A percentile compares a stretch with the other conserved stretches of the same genome.
phyloP scores from a whole-genome alignment of 371 early-diverging fungal genomes.

The Mucor ambiguus region DNA sequence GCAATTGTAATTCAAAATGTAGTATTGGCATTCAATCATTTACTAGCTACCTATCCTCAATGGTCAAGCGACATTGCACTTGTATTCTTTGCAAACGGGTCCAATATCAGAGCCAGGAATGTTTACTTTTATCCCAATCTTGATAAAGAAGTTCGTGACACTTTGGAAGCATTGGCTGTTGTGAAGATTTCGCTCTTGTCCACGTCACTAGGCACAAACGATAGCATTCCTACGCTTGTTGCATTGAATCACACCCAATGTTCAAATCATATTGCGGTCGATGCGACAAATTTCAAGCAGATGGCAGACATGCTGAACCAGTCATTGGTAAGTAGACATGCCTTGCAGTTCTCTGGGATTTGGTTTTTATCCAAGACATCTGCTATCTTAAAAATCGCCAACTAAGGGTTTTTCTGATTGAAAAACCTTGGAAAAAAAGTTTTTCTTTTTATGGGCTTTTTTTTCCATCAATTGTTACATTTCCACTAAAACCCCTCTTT shows the following conservation, averaged over 20 bases:
- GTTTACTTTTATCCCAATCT: conserved; percentile 8
- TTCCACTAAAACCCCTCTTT: not conserved
- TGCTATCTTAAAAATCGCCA: conserved; percentile 6
- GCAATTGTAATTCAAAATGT: not conserved
- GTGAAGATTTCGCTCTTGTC: not conserved
- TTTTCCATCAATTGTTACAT: conserved; percentile 5
- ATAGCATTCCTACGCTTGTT: conserved; percentile 3
- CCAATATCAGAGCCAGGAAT: not conserved
- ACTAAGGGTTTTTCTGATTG: not conserved
- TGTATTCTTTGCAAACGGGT: not conserved
- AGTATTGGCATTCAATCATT: not conserved
- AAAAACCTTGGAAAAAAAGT: conserved; percentile 10
- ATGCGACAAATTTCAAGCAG: not conserved
- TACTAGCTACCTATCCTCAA: not conserved
- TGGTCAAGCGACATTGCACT: not conserved
- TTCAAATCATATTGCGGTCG: not conserved
- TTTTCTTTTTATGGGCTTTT: conserved; percentile 6
- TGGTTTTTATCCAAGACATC: conserved; percentile 1
- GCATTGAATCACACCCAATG: not conserved
- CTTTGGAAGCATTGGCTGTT: not conserved
- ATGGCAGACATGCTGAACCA: not conserved
- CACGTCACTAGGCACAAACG: not conserved
- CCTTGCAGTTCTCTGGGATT: not conserved
- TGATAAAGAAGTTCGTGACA: conserved; percentile 4
- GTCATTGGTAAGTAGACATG: not conserved